Base-by-base conservation (phyloP, 352 stramenopile genomes). In the Pythium sp. region DNA sequence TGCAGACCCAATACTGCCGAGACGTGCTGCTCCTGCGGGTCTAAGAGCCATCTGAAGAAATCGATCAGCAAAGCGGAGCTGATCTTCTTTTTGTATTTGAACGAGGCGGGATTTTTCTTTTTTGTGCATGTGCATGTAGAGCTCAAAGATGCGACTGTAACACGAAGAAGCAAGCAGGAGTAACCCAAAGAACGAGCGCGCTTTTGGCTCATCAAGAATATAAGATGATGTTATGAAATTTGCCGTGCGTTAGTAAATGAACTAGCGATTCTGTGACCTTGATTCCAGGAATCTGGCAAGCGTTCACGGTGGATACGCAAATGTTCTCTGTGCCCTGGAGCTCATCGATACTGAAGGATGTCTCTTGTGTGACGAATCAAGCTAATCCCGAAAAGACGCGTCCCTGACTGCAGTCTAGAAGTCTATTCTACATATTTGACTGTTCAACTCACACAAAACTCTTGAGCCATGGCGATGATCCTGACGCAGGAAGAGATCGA, bases 401-500 rank as follows among this genome's bases (percentile, higher is more conserved):
- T 12, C 22, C 46, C 15, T 46, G 7, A 2, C 43, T 32, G 28
- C 5, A 58, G 51, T 41, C 28, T 24, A 7, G 43, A 51, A 51
- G 18, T 49, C 43, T 46, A 51, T 51, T 51, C 18, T 9, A 22
- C 18, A 7, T 20, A 51, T 7, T 18, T 24, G 55, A 26, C 24
- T 26, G 24, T 26, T 38, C 30, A 18, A 46, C 15, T 26, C 30
- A 34, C 43, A 34, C 53, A 9, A 43, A 46, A 7, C 1, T 46
- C 38, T 26, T 14, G 20, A 9, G 32, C 14, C 26, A 74, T 81
- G 72, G 76, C 71, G 58, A 97, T 98, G 85, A 89, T 96, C 58
- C 75, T 98, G 62, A 97, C 91, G 32, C 95, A 98, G 69, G 95
- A 98, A 72, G 94, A 99, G 78, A 98, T 98, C 72, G 94, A 99